A percentile compares a stretch with the other conserved stretches of the same genome.
These are phyloP conservation scores for Ambrosia artemisiifolia DNA, from an alignment of 129 eudicot species.

Conservation along the genomic window DNA sequence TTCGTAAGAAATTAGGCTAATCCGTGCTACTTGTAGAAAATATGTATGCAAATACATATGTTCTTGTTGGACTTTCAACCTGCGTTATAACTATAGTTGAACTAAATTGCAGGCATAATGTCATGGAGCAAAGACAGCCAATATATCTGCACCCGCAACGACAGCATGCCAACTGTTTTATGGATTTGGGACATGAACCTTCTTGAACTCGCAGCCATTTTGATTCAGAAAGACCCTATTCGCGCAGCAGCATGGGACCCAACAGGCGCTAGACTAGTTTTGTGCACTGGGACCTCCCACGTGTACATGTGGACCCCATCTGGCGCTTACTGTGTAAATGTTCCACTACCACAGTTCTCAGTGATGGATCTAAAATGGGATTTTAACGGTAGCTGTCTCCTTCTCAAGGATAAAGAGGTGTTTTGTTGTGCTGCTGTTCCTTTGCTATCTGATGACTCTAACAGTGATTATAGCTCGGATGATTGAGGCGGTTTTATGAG, in stretches of 20 bases:
- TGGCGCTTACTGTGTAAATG: constrained; percentile 90
- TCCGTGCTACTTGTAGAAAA: not conserved
- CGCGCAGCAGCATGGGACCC: constrained; percentile 97
- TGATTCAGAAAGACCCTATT: constrained; percentile 87
- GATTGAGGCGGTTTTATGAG: constrained; percentile 38
- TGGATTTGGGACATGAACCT: constrained; percentile 95
- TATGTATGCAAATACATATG: not conserved
- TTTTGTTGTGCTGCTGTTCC: constrained; percentile 91
- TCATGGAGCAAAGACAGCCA: constrained; percentile 91
- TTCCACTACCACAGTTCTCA: constrained; percentile 70
- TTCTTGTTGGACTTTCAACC: constrained; percentile 1
- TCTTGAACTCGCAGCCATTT: constrained; percentile 89
- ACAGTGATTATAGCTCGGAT: constrained; percentile 87
- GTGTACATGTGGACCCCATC: constrained; percentile 99
- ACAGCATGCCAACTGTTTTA: constrained; percentile 82
- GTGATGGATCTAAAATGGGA: constrained; percentile 87
- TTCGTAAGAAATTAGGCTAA: no score
- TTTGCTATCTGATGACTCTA: constrained; percentile 63
- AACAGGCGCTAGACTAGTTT: constrained; percentile 63
- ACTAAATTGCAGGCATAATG: constrained; percentile 67
- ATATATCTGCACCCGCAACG: constrained; percentile 86
- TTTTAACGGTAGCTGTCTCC: constrained; percentile 75
- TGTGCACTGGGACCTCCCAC: constrained; percentile 83
- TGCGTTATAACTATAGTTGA: not conserved
- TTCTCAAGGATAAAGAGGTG: constrained; percentile 80